phyloP scores from a whole-genome alignment of 192 early-diverging fungal species.

The Coemansia reversa region DNA sequence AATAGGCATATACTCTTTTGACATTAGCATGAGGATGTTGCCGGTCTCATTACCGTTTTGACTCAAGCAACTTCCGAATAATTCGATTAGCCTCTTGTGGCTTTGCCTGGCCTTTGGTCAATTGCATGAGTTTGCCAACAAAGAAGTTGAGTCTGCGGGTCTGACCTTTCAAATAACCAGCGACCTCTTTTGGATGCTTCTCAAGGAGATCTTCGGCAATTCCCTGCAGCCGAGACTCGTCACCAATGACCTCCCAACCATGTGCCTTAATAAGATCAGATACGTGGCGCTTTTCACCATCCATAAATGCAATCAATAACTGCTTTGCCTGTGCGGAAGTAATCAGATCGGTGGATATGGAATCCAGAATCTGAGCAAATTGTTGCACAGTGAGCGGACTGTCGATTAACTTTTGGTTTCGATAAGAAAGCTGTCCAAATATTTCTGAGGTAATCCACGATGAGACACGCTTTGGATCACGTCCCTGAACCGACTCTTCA shows the following conservation, averaged over 20 bases:
- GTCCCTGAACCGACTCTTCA: conserved; percentile 58
- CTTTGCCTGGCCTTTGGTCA: conserved; percentile 76
- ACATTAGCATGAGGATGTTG: not conserved
- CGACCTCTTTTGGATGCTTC: conserved; percentile 55
- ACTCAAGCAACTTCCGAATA: conserved; percentile 46
- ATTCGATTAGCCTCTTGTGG: conserved; percentile 67
- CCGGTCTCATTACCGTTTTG: not conserved
- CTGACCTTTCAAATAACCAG: conserved; percentile 64
- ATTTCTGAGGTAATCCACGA: conserved; percentile 58
- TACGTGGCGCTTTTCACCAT: conserved; percentile 57
- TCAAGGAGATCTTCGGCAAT: conserved; percentile 22
- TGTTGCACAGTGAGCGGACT: conserved; percentile 57
- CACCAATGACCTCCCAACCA: conserved; percentile 59
- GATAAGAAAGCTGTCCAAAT: conserved; percentile 53
- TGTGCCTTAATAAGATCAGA: conserved; percentile 61
- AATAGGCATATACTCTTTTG: not conserved
- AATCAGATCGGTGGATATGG: conserved; percentile 57
- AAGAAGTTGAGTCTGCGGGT: conserved; percentile 73
- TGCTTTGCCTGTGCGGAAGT: conserved; percentile 70
- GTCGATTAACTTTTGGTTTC: conserved; percentile 26
- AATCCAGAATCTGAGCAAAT: conserved; percentile 64
- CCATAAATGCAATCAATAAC: conserved; percentile 68
- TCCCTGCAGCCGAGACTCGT: conserved; percentile 18
- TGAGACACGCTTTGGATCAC: conserved; percentile 35
- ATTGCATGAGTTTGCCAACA: conserved; percentile 78